Percentiles rank a stretch among this genome's conserved stretches.
Evolutionary conservation across 2,329 filamentous ascomycete species (phyloP).

Genomic region (Cryphonectria naterciae): DNA sequence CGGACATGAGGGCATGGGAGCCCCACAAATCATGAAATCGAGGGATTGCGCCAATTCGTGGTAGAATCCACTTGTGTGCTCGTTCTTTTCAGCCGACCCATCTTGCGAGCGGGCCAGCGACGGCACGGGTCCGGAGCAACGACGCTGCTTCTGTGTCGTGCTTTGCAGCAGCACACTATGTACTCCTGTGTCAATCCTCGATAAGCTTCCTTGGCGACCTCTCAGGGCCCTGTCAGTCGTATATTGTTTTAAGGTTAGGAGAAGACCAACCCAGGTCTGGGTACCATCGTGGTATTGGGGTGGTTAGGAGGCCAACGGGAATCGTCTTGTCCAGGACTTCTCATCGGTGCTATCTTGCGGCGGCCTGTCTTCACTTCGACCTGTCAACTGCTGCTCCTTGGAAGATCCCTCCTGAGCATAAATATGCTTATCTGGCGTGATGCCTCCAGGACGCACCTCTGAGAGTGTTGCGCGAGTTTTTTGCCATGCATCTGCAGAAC

Average conservation of each 20-base stretch:
- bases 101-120: neutral
- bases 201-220: conserved; percentile 9
- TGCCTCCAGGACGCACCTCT: neutral
- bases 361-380: neutral
- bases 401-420: neutral
- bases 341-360: neutral
- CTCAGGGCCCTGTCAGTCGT: conserved; percentile 1
- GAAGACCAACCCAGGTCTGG: neutral
- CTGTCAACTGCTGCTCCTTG: neutral
- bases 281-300: neutral
- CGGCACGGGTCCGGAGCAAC: neutral
- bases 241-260: conserved; percentile 2
- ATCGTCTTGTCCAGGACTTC: neutral
- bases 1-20: neutral
- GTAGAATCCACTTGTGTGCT: conserved; percentile 6
- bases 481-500: neutral
- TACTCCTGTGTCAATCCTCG: conserved; percentile 1
- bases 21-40: conserved; percentile 14
- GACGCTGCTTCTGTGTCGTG: neutral
- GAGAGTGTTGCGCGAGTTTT: neutral
- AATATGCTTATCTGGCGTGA: neutral
- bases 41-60: neutral
- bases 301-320: neutral
- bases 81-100: neutral
- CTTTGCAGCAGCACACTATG: neutral